These are phyloP conservation scores for Chalaropsis thielavioides DNA, from an alignment of 2,329 filamentous ascomycete genomes.

Conservation along the genomic window DNA sequence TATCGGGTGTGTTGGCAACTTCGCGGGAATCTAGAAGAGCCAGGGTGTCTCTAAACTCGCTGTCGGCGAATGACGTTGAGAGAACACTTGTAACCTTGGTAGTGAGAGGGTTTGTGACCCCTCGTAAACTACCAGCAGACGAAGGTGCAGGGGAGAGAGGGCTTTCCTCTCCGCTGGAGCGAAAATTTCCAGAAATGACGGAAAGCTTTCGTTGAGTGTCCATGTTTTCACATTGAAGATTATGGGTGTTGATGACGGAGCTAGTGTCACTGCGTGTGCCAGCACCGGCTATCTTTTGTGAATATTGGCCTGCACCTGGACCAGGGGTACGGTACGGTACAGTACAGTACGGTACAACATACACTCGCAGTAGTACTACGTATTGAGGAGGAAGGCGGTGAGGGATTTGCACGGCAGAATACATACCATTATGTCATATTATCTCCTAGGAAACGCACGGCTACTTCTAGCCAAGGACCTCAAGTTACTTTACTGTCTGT, in stretches of 20 bases:
- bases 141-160: slow-evolving; percentile 21
- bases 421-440: slow-evolving; percentile 4
- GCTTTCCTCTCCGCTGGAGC: neutral
- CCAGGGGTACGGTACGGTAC: neutral
- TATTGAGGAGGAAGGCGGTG: neutral
- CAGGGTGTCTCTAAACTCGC: slow-evolving; percentile 78
- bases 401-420: neutral
- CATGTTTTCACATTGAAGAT: slow-evolving; percentile 2
- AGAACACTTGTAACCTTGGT: slow-evolving; percentile 73
- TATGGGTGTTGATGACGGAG: neutral
- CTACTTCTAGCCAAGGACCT: neutral
- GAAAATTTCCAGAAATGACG: neutral
- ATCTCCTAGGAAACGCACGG: neutral
- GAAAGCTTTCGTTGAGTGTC: slow-evolving; percentile 7
- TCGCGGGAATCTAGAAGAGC: slow-evolving; percentile 59
- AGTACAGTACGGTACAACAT: neutral
- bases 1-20: slow-evolving; percentile 60
- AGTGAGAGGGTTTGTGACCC: slow-evolving; percentile 44
- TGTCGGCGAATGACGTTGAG: slow-evolving; percentile 82
- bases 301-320: neutral
- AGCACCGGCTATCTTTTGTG: neutral
- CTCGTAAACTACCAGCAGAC: slow-evolving; percentile 24
- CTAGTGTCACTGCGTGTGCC: neutral
- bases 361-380: no score
- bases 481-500: neutral